Evolutionary conservation across 2,329 filamentous ascomycete species (phyloP), one percentile per base, ranked within the genome.

Genomic region (Lecanicillium sp.): DNA sequence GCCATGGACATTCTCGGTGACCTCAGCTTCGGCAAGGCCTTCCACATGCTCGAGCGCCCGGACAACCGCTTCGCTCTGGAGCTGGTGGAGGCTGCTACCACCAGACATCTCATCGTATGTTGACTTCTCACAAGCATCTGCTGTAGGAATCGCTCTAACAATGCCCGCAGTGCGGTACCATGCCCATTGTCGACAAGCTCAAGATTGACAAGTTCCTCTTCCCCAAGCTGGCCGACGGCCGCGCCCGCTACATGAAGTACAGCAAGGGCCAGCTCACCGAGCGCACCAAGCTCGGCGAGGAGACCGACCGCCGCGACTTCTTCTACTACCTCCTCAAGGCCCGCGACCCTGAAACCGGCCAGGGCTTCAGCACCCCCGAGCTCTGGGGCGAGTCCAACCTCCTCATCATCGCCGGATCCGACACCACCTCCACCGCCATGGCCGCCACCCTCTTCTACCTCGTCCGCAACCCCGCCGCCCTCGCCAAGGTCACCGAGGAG

Each of bases 251-350:
- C 61, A 85, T 87, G 75, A 74, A 75, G 44, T 87, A 87, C 66
- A 84, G 81, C 63, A 81, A 83, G 42, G 69, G 72, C 2, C 84
- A 87, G 64, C 74, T 86, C 33, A 75, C 75, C 12, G 79, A 86
- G 58, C 76, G 84, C 20, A 85, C 82, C 41, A 79, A 81, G 52
- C 68, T 84, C 21, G 82, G 82, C 23, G 79, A 81, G 54, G 79
- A 78, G 54, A 81, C 76, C 40, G 81, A 80, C 56, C 82, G 84
- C 27, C 80, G 83, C 49, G 85, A 88, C 60, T 87, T 88, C 69
- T 87, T 88, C 68, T 83, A 86, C 65, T 82, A 87, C 62, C 74
- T 89, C 10, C 75, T 88, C 51, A 83, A 82, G 58, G 84, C 84
- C 7, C 77, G 78, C 32, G 84, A 88, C 55, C 83, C 83, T 11